Evolutionary conservation across 768 basidiomycete species (phyloP).

Genomic region (Suillus bovinus): DNA sequence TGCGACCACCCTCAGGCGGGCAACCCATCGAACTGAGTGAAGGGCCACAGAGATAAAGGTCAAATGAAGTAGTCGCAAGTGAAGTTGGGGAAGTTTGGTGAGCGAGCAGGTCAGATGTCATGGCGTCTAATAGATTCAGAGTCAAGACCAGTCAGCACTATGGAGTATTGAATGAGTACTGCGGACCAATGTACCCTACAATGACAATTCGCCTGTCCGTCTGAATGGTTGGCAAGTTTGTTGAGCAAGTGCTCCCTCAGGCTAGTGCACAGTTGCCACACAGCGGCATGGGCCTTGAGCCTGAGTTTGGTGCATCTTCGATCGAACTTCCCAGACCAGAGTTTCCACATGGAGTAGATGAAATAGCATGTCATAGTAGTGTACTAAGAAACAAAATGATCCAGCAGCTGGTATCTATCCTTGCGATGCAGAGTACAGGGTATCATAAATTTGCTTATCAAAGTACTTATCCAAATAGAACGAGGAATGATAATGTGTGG

Average conservation of each 20-base stretch:
- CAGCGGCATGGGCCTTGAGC: too few species aligned
- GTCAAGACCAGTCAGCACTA: background rate
- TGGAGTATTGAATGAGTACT: too few species aligned
- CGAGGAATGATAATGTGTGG: conserved; percentile 19
- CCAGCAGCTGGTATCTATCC: background rate
- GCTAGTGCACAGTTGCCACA: background rate
- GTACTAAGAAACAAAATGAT: background rate
- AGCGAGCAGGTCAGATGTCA: background rate
- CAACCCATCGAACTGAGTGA: background rate
- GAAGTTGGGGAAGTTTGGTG: background rate
- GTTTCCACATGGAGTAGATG: too few species aligned
- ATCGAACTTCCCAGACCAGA: too few species aligned
- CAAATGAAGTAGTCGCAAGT: background rate
- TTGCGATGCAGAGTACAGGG: background rate
- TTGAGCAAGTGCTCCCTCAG: background rate
- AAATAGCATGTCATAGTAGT: too few species aligned
- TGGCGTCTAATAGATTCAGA: background rate
- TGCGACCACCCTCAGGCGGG: background rate
- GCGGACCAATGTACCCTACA: background rate
- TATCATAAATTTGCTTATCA: conserved; percentile 29
- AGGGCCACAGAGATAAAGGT: background rate
- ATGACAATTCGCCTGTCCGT: background rate
- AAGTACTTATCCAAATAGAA: conserved; percentile 37
- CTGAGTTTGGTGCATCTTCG: too few species aligned
- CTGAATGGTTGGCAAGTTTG: background rate